Evolutionary conservation across 2,329 filamentous ascomycete species (phyloP).

Genomic region (Neopestalotiopsis sp.): DNA sequence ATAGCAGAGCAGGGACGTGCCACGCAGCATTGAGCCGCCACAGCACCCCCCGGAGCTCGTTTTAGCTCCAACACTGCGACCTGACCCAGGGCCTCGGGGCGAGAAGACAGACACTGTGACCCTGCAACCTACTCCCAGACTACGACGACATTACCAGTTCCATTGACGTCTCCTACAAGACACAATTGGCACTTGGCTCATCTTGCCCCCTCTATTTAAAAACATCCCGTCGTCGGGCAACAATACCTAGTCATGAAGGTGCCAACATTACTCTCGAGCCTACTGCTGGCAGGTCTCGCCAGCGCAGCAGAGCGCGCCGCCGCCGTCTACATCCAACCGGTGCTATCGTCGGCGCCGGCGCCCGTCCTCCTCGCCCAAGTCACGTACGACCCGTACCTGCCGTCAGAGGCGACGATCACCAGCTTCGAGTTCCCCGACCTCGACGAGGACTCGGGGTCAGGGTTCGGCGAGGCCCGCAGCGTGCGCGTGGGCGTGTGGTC

Average conservation of each 20-base stretch:
- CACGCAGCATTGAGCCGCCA: background rate
- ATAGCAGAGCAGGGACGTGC: background rate
- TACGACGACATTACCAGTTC: background rate
- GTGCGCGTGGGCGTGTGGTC: slow-evolving; percentile 66
- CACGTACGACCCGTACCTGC: slow-evolving; percentile 55
- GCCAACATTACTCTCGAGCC: slow-evolving; percentile 44
- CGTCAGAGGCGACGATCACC: slow-evolving; percentile 51
- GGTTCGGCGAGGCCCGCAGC: slow-evolving; percentile 48
- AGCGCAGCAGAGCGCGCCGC: slow-evolving; percentile 48
- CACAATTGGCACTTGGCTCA: background rate
- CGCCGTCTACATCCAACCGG: slow-evolving; percentile 60
- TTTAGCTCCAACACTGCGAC: slow-evolving; percentile 10
- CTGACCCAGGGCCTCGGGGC: background rate
- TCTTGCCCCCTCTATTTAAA: background rate
- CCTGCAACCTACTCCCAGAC: background rate
- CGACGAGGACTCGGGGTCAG: slow-evolving; percentile 38
- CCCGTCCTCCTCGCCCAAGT: slow-evolving; percentile 61
- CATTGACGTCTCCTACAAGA: background rate
- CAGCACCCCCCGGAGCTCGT: slow-evolving; percentile 1
- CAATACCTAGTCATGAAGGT: slow-evolving; percentile 45
- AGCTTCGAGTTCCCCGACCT: slow-evolving; percentile 64
- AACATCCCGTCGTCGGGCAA: slow-evolving; percentile 22
- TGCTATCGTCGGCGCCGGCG: slow-evolving; percentile 40
- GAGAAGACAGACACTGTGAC: too few species aligned
- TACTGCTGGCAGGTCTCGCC: slow-evolving; percentile 48